These are phyloP conservation scores for Diaporthe batatas DNA, from an alignment of 2,329 filamentous ascomycete genomes.

Conservation along the genomic window DNA sequence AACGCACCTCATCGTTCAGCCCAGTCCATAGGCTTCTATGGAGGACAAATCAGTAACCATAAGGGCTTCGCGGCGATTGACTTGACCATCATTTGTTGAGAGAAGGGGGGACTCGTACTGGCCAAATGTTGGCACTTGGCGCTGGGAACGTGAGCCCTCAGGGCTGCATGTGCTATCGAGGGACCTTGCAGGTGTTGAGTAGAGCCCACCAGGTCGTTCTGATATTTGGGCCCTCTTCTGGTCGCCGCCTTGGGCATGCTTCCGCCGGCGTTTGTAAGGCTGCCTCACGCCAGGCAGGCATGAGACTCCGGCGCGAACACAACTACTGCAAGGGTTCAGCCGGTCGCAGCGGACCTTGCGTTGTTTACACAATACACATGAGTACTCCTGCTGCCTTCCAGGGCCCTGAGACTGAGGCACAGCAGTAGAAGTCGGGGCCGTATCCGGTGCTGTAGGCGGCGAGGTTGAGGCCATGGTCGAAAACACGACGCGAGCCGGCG, in stretches of 20 bases:
- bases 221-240: background rate
- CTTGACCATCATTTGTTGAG: conserved; percentile 44
- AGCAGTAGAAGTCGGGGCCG: conserved; percentile 1
- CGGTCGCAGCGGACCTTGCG: conserved; percentile 64
- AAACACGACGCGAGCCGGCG: background rate
- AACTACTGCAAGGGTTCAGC: conserved; percentile 59
- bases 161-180: conserved; percentile 31
- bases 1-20: conserved; percentile 44
- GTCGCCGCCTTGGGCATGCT: conserved; percentile 49
- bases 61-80: conserved; percentile 60
- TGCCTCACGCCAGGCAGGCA: conserved; percentile 52
- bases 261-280: conserved; percentile 60
- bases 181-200: conserved; percentile 19
- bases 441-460: background rate
- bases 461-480: conserved; percentile 13
- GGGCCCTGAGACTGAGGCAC: conserved; percentile 15
- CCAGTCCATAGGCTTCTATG: conserved; percentile 45
- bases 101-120: conserved; percentile 36
- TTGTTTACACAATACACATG: conserved; percentile 66
- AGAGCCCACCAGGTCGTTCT: conserved; percentile 14
- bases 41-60: conserved; percentile 35
- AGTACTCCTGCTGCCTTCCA: conserved; percentile 48
- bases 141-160: conserved; percentile 30
- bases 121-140: conserved; percentile 41
- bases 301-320: conserved; percentile 52